Base-by-base conservation (phyloP, 2,329 filamentous ascomycete genomes). In the Cladophialophora exuberans region DNA sequence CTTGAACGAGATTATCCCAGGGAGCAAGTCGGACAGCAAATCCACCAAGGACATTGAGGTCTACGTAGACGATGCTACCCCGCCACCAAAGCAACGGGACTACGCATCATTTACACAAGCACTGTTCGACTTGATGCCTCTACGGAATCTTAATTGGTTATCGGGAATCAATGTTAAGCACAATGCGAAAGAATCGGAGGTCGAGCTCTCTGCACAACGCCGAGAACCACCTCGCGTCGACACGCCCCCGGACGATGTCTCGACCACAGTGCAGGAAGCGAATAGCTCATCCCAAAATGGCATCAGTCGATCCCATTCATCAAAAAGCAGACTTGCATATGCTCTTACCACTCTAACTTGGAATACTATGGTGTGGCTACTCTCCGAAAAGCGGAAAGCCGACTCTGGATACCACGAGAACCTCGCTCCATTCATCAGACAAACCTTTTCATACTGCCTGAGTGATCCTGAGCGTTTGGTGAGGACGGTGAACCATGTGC, bases 21-120 rank as follows among this genome's bases (percentile, higher is more conserved):
- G n/a, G n/a, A n/a, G n/a, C n/a, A n/a, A n/a, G n/a, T n/a, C n/a
- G n/a, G n/a, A n/a, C 38, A 7, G n/a, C 42, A 17, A 3, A 41
- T n/a, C 23, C 15, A 7, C 15, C 22, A 28, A n/a, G 38, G 44
- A 23, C 35, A 49, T 23, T 4, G 20, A 18, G 11, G 15, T 4
- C n/a, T 35, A 3, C 17, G 48, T 23, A 33, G 30, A 39, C 31
- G 23, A 46, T n/a, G 15, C n/a, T 10, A 38, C 28, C 17, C 28
- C 47, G 17, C 36, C 41, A 33, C 38, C 36, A 11, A 46, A 53
- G 54, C 47, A 66, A 3, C 52, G 80, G 62, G 84, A 87, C 62
- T 76, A 77, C 1, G 83, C 83, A 63, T 85, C 83, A 2, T 83
- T 86, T 53, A 80, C 81, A 2, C 84, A 87, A 61, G 80, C 79